A percentile compares a stretch with the other conserved stretches of the same genome.
Conservation (phyloP, 352 stramenopile species). For the Thalassiosira hispida region DNA sequence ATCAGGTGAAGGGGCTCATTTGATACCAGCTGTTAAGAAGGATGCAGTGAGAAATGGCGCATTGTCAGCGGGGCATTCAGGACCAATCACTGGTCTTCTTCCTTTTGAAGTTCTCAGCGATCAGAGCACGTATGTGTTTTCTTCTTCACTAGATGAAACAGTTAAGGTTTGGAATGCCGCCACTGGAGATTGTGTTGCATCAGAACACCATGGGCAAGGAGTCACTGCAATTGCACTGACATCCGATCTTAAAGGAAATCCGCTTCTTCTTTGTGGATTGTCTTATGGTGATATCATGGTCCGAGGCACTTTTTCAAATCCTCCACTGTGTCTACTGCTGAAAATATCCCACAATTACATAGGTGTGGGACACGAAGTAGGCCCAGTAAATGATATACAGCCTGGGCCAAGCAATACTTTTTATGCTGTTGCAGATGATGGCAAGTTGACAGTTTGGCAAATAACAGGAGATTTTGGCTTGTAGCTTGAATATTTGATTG, state of each 20-base stretch:
- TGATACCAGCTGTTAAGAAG: slow-evolving; percentile 44
- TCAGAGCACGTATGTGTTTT: slow-evolving; percentile 76
- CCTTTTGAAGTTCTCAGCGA: slow-evolving; percentile 59
- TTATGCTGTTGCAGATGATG: slow-evolving; percentile 79
- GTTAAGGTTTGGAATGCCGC: slow-evolving; percentile 80
- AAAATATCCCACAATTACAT: slow-evolving; percentile 59
- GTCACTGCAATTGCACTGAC: slow-evolving; percentile 74
- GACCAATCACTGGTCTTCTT: slow-evolving; percentile 68
- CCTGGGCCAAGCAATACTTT: slow-evolving; percentile 75
- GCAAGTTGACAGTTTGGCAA: slow-evolving; percentile 79
- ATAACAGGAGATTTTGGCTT: slow-evolving; percentile 80
- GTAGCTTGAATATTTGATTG: slow-evolving; percentile 30
- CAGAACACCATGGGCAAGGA: slow-evolving; percentile 75
- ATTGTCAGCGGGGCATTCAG: slow-evolving; percentile 50
- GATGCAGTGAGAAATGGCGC: slow-evolving; percentile 15
- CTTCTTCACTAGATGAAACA: slow-evolving; percentile 74
- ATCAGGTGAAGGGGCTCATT: slow-evolving; percentile 40
- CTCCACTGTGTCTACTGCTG: slow-evolving; percentile 63
- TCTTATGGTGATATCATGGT: slow-evolving; percentile 80
- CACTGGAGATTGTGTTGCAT: slow-evolving; percentile 74
- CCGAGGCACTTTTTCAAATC: slow-evolving; percentile 72
- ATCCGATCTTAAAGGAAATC: slow-evolving; percentile 57
- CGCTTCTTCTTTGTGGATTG: slow-evolving; percentile 70
- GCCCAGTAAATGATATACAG: slow-evolving; percentile 63
- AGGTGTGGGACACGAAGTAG: slow-evolving; percentile 62